These are phyloP conservation scores for Dictyostelium capitatum DNA, from an alignment of 78 protist genomes.

Conservation along the genomic window DNA sequence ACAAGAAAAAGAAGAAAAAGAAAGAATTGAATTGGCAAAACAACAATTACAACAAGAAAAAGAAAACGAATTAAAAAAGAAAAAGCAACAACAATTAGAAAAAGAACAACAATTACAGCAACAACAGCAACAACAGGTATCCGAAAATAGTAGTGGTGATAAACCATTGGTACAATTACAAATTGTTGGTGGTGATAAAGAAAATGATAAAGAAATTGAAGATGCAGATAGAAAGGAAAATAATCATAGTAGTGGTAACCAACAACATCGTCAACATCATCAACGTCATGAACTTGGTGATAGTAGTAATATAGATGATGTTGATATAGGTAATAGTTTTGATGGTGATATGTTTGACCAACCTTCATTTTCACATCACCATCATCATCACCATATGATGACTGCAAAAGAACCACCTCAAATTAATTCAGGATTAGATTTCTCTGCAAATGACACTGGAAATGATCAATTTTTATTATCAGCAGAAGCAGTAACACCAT, in stretches of 20 bases:
- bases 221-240: neutral
- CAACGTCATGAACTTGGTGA: neutral
- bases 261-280: neutral
- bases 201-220: neutral
- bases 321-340: neutral
- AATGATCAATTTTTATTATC: constrained; percentile 45
- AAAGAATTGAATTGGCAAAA: neutral
- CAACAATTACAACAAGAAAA: constrained; percentile 15
- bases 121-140: neutral
- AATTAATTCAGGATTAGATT: neutral
- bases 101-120: neutral
- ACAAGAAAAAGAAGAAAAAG: neutral
- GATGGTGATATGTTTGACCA: neutral
- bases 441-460: neutral
- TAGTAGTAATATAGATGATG: neutral
- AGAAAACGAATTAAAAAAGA: neutral
- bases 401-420: constrained; percentile 43
- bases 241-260: neutral
- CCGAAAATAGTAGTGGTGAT: too few relatives aligned
- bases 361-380: neutral
- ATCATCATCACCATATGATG: neutral
- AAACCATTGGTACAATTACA: too few relatives aligned
- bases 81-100: neutral
- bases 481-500: constrained; percentile 80
- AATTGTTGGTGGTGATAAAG: neutral